A percentile compares a stretch with the other conserved stretches of the same genome.
These are phyloP conservation scores for Hansenula sp. DNA, from an alignment of 1,139 yeast species.

Conservation along the genomic window DNA sequence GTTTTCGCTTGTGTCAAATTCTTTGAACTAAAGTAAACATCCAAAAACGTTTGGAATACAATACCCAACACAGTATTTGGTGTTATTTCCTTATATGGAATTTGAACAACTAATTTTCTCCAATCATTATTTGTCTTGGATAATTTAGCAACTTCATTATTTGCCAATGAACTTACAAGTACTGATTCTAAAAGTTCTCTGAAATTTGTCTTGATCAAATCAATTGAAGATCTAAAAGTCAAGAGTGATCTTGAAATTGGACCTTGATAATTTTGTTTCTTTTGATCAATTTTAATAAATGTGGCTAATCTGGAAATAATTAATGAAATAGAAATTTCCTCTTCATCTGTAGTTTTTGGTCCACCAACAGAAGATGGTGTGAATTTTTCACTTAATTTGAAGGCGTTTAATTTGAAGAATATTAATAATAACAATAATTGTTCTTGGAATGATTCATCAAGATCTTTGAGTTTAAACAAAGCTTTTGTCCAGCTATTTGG, in stretches of 20 bases:
- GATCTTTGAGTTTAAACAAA: conserved; percentile 30
- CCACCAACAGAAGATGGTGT: conserved; percentile 28
- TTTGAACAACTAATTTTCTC: conserved; percentile 47
- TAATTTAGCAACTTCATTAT: conserved; percentile 45
- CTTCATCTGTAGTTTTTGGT: conserved; percentile 26
- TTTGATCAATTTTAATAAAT: conserved; percentile 47
- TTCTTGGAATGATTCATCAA: conserved; percentile 27
- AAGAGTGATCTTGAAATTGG: conserved; percentile 64
- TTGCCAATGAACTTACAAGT: conserved; percentile 47
- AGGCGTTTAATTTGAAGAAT: conserved; percentile 36
- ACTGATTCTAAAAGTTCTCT: conserved; percentile 54
- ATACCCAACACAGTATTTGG: conserved; percentile 18
- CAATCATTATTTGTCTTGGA: conserved; percentile 47
- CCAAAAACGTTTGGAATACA: conserved; percentile 14
- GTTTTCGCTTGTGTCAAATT: conserved; percentile 5
- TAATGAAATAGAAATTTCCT: conserved; percentile 35
- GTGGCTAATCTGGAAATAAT: conserved; percentile 58
- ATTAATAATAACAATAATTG: conserved; percentile 42
- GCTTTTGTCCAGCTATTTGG: conserved; percentile 57
- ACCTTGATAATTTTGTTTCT: conserved; percentile 60
- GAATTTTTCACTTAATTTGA: conserved; percentile 31
- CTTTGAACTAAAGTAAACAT: conserved; percentile 5
- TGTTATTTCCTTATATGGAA: conserved; percentile 50
- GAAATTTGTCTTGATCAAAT: conserved; percentile 45
- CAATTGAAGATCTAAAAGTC: conserved; percentile 62